Evolutionary conservation across 2,329 filamentous ascomycete genomes (phyloP), one percentile per base, ranked within the genome.

Genomic region (Aspergillus sp.): DNA sequence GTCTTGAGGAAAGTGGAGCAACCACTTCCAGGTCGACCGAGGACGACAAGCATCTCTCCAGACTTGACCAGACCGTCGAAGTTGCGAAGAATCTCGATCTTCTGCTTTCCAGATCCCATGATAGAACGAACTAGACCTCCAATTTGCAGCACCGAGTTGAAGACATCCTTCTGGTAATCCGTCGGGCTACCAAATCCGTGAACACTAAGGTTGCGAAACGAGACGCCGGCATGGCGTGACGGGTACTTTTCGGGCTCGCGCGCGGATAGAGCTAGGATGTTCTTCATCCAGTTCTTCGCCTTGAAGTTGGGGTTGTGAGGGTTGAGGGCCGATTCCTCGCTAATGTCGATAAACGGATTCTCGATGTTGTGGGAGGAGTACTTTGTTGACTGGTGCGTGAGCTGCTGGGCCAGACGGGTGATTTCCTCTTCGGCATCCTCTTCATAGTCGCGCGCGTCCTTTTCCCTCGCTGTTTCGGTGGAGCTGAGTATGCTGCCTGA

Each of bases 1-100:
- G 90, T 91, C 80, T 96, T 96, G 62, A 96, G 79, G 63, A 96
- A 87, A 2, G 91, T 96, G n/a, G 89, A 91, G 74, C 92, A 96
- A 56, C 78, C 77, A 56, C 74, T 75, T 53, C 79, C 79, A 7
- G 79, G 79, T 49, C 76, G 76, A 3, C 83, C 83, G 0, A 85
- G 75, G 2, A 85, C 83, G 11, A 85, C 76, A 51, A 85, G 73
- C 78, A 85, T 83, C 71, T 85, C 83, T 36, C 83, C 83, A 51
- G 75, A 78, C 50, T 76, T 78, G 13, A 90, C 71, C 3, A 89
- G 62, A 4, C 88, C 88, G 63, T 89, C 83, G 58, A 90, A 89
- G 55, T 81, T 75, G 32, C 80, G 78, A 17, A 90, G 74, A 59
- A 90, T 90, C 34, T 85, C 81, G 61, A 85, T 87, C 64, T 75